Evolutionary conservation across 345 rosid genomes (phyloP), one percentile per base, ranked within the genome.

Genomic region (Hevea brasiliensis): DNA sequence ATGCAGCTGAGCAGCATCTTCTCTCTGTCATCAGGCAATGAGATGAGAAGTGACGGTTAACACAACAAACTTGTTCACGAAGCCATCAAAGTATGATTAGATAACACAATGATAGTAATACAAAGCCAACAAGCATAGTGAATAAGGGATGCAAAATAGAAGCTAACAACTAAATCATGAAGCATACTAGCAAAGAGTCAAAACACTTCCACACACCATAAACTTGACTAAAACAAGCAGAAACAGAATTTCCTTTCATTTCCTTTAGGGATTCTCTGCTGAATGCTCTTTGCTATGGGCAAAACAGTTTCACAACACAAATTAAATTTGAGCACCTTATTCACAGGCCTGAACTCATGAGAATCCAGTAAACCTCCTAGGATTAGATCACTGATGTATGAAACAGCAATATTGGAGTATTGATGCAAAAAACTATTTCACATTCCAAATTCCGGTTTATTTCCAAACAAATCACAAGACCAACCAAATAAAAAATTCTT

Each of bases 1-100:
- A 76, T 91, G 97, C 84, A 93, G 72, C 81, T 96, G 97, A 27
- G 98, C 91, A 73, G 98, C 96, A 83, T 96, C 99, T 89, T 96
- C 98, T 87, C 97, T 93, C 99, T 96, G 82, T 54, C 76, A 79
- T 4, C 23, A 44, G 23, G 77, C 6, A 65, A 64, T 48, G 17
- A 51, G 3, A 35, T 32, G 15, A 40, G 35, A 47, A 7, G 29
- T 29, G 26, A 45, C 44, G 11, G 8, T 32, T 35, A 58, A 62
- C 37, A 51, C 54, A 62, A 50, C 50, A 40, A 60, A 13, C 61
- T 35, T 29, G 48, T 54, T 55, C 65, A 7, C 26, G 29, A 47
- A 61, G 44, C 13, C 61, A 71, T 45, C 60, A 66, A 50, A 23
- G 40, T 51, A 53, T 44, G 24, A 24, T 24, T 17, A 37, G 42